A percentile compares a stretch with the other conserved stretches of the same genome.
Evolutionary conservation across 176 grass and related monocot genomes (phyloP).

Genomic region (Olyra latifolia): DNA sequence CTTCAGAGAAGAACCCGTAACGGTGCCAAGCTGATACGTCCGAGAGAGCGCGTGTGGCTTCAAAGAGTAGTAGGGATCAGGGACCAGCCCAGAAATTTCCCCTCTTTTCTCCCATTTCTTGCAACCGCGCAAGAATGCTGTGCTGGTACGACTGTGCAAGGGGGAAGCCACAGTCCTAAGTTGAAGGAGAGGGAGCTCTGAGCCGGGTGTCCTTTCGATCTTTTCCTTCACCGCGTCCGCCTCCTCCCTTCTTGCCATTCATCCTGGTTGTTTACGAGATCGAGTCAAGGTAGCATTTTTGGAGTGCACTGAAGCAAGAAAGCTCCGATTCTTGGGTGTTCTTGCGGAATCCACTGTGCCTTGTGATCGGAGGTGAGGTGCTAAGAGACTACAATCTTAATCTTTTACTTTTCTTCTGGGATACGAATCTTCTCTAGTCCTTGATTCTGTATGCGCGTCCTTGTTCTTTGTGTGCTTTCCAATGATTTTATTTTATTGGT

Average conservation of each 20-base stretch:
- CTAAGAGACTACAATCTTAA: not conserved
- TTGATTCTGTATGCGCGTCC: not conserved
- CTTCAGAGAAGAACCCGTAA: not conserved
- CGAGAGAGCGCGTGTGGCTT: not conserved
- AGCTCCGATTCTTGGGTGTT: slow-evolving; percentile 6
- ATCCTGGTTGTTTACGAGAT: slow-evolving; percentile 30
- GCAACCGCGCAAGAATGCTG: slow-evolving; percentile 2
- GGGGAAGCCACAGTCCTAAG: not conserved
- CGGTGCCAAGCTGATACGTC: not conserved
- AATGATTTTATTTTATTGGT: not conserved
- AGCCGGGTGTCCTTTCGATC: slow-evolving; percentile 40
- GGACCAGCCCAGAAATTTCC: not conserved
- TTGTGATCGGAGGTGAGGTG: not conserved
- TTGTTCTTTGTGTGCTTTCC: not conserved
- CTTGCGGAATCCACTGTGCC: not conserved
- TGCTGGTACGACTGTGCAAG: not conserved
- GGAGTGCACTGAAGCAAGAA: slow-evolving; percentile 14
- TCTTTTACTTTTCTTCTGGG: not conserved
- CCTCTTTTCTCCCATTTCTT: not conserved
- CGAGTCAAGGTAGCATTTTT: not conserved
- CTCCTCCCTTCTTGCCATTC: slow-evolving; percentile 10
- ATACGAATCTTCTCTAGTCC: not conserved
- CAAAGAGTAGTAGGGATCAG: not conserved
- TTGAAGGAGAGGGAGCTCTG: slow-evolving; percentile 50
- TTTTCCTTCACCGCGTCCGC: slow-evolving; percentile 5